Evolutionary conservation across 345 rosid species (phyloP), one percentile per base, ranked within the genome.

Genomic region (Sisymbrium irio): DNA sequence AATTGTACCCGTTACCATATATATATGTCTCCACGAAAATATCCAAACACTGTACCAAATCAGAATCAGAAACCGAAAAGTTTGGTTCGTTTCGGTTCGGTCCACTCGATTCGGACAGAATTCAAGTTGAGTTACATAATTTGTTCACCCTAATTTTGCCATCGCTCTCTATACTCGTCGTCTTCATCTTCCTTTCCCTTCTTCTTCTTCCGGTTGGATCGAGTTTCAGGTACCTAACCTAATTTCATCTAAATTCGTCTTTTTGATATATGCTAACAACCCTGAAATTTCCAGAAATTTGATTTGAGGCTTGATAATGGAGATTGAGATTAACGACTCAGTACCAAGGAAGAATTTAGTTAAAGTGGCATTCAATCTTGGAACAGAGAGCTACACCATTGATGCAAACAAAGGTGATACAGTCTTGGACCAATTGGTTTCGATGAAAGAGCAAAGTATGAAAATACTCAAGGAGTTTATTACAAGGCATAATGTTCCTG

Each of bases 381-480:
- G 90, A 10, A 81, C 93, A 44, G 97, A 91, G 77, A 63, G 39
- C n/a, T 82, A 82, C 80, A 74, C 81, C 0, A 71, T 89, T 36
- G 79, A 57, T 50, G 82, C 80, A 30, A 56, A n/a, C 62, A 61
- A 78, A 51, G 87, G 89, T 14, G 83, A 82, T 17, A 46, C 68
- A 33, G 69, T 94, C 2, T 83, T 89, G 1, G 87, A 85, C 76
- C 95, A 91, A 77, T 69, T 94, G 82, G 82, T 72, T 74, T 84
- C 87, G 20, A 76, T 88, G 87, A 94, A 91, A 78, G 95, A 85
- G 68, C 79, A 87, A 81, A 89, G 89, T 82, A 94, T 89, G 96
- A 74, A 59, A 62, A 20, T 87, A 51, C 76, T 91, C 40, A 94
- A 88, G 82, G 95, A 91, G 44, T 94, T 83, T 85, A 88, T 94